Base-by-base conservation (phyloP, 345 rosid genomes). In the Gossypium stocksii region DNA sequence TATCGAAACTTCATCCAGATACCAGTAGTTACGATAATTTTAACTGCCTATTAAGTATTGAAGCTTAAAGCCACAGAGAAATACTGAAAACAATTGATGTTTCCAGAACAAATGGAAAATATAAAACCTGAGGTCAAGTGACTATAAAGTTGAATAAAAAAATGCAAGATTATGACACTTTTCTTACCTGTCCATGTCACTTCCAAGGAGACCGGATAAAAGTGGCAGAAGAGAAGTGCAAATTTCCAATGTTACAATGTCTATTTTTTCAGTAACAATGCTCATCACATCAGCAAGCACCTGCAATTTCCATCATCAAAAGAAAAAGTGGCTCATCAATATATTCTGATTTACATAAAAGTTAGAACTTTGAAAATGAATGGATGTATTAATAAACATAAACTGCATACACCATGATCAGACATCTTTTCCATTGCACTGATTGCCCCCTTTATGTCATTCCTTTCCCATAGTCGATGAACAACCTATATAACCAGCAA, bases 381-480 rank as follows among this genome's bases (percentile, higher is more conserved):
- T n/a, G 48, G 74, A 61, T 54, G 65, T 9, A 70, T 12, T n/a
- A 65, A 2, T n/a, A 19, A 67, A 63, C 4, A 71, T n/a, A 66
- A 76, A 71, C 34, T 41, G 53, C 93, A 81, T 82, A 93, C 99
- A 81, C 88, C 85, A 80, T 90, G 82, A 85, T 96, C 97, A 72
- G 97, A 93, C 98, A 96, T 96, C 87, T 90, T 93, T 81, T 91
- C 97, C 87, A 91, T 82, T 29, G 91, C 87, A 81, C 83, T 76
- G 76, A 93, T 85, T 19, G 87, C 86, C 74, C 93, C 97, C 77
- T 85, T 93, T 27, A 93, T 76, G 83, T 93, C 97, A 79, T 84
- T 88, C 77, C 97, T 90, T 80, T 86, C 92, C 98, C 99, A 96
- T 69, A 81, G 87, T 85, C 97, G 88, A 81, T 81, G 85, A 78